phyloP scores from a whole-genome alignment of 768 basidiomycete species.

The Leccinellum albellum region DNA sequence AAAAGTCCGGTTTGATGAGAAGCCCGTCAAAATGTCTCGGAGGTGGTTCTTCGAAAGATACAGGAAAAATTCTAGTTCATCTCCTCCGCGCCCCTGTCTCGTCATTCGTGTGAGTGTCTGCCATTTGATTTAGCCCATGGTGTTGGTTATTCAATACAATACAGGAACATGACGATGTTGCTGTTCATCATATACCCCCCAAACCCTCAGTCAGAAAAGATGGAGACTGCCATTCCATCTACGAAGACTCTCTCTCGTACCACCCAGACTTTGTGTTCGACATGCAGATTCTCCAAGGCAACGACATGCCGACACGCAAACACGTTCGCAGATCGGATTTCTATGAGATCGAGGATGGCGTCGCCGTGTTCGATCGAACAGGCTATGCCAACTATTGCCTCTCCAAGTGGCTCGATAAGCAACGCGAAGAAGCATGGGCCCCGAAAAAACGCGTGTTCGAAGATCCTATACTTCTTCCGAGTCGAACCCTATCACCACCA shows the following conservation, averaged over 20 bases:
- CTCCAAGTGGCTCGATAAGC: constrained; percentile 25
- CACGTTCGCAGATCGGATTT: constrained; percentile 21
- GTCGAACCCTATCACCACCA: constrained; percentile 15
- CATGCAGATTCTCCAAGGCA: constrained; percentile 16
- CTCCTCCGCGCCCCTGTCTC: constrained; percentile 28
- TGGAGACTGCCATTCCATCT: constrained; percentile 21
- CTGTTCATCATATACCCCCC: not conserved
- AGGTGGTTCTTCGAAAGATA: constrained; percentile 16
- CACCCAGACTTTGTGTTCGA: constrained; percentile 18
- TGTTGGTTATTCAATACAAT: not conserved
- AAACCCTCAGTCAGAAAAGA: constrained; percentile 12
- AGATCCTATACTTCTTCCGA: constrained; percentile 15
- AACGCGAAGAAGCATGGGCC: constrained; percentile 17
- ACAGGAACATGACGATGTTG: constrained; percentile 11
- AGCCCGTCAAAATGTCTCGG: constrained; percentile 22
- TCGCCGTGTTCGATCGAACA: constrained; percentile 23
- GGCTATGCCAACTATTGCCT: constrained; percentile 28
- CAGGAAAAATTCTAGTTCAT: constrained; percentile 8
- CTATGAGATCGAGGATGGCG: constrained; percentile 28
- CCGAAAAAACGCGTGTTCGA: constrained; percentile 21
- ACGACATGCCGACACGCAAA: constrained; percentile 5
- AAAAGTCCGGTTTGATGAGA: constrained; percentile 27
- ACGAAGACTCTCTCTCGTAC: constrained; percentile 28
- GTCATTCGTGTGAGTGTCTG: constrained; percentile 20
- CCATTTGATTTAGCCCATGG: not conserved